A percentile compares a stretch with the other conserved stretches of the same genome.
phyloP scores from a whole-genome alignment of 108 stramenopile species.

The Skeletonema potamos region DNA sequence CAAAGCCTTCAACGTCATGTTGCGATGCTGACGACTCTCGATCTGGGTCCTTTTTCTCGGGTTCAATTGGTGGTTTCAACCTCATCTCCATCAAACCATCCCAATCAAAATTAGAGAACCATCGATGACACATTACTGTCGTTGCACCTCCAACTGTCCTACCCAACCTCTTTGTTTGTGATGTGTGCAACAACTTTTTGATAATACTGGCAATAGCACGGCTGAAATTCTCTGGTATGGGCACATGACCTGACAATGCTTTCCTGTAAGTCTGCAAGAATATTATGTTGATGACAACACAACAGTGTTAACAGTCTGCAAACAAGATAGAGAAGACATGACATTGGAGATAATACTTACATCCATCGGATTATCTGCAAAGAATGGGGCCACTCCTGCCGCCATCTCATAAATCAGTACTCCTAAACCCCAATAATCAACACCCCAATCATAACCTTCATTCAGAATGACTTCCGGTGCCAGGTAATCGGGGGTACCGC shows the following conservation, averaged over 20 bases:
- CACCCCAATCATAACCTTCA: slow-evolving; percentile 81
- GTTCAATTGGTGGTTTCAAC: slow-evolving; percentile 34
- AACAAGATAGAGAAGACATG: background rate
- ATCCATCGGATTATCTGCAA: slow-evolving; percentile 57
- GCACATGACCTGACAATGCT: slow-evolving; percentile 44
- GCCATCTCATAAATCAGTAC: slow-evolving; percentile 69
- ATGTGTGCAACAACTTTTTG: slow-evolving; percentile 69
- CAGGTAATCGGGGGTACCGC: slow-evolving; percentile 75
- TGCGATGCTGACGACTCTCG: background rate
- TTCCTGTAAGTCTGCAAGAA: slow-evolving; percentile 39
- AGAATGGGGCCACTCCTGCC: slow-evolving; percentile 74
- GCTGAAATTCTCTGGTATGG: slow-evolving; percentile 43
- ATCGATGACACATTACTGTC: slow-evolving; percentile 82
- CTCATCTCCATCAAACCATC: slow-evolving; percentile 42
- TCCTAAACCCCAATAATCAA: slow-evolving; percentile 79
- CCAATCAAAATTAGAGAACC: slow-evolving; percentile 79
- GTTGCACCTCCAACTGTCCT: slow-evolving; percentile 76
- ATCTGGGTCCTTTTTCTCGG: slow-evolving; percentile 39
- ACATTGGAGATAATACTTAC: slow-evolving; percentile 8
- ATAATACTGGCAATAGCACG: slow-evolving; percentile 55
- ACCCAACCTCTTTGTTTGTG: slow-evolving; percentile 76
- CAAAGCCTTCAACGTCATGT: slow-evolving; percentile 40
- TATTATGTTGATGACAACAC: background rate
- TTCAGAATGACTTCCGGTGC: slow-evolving; percentile 77
- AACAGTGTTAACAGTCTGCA: background rate